A percentile compares a stretch with the other conserved stretches of the same genome.
Conservation (phyloP, 192 early-diverging fungal genomes). For the Entomortierella parvispora region DNA sequence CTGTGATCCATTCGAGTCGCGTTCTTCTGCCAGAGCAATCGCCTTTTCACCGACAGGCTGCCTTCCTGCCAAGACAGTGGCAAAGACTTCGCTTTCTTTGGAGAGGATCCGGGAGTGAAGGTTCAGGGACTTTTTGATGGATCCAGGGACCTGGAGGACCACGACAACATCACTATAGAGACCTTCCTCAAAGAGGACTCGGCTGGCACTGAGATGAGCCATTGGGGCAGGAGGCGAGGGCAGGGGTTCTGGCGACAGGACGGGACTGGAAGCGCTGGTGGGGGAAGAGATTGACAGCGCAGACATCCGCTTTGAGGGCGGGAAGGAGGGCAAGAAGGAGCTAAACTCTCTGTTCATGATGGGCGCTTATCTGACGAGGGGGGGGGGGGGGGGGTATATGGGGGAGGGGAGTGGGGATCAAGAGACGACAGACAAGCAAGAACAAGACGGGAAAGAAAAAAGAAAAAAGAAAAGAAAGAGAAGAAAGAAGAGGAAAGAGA, state of each 20-base stretch:
- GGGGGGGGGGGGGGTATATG: background rate
- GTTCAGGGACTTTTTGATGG: constrained; percentile 34
- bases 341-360: constrained; percentile 44
- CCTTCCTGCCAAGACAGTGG: constrained; percentile 24
- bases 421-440: constrained; percentile 1
- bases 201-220: constrained; percentile 48
- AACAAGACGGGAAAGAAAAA: background rate
- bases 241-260: constrained; percentile 39
- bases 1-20: constrained; percentile 30
- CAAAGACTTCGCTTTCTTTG: constrained; percentile 45
- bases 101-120: constrained; percentile 38
- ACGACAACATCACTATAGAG: constrained; percentile 48
- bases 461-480: background rate
- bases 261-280: constrained; percentile 14
- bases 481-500: background rate
- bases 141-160: constrained; percentile 35
- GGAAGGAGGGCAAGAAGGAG: constrained; percentile 49
- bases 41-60: constrained; percentile 34
- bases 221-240: constrained; percentile 39
- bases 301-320: constrained; percentile 44
- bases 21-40: constrained; percentile 23
- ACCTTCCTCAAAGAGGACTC: constrained; percentile 47
- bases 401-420: background rate
- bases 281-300: constrained; percentile 43
- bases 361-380: background rate